A percentile compares a stretch with the other conserved stretches of the same genome.
These are phyloP conservation scores for Ceratobasidium sp. DNA, from an alignment of 1,284 basidiomycete genomes.

Conservation along the genomic window DNA sequence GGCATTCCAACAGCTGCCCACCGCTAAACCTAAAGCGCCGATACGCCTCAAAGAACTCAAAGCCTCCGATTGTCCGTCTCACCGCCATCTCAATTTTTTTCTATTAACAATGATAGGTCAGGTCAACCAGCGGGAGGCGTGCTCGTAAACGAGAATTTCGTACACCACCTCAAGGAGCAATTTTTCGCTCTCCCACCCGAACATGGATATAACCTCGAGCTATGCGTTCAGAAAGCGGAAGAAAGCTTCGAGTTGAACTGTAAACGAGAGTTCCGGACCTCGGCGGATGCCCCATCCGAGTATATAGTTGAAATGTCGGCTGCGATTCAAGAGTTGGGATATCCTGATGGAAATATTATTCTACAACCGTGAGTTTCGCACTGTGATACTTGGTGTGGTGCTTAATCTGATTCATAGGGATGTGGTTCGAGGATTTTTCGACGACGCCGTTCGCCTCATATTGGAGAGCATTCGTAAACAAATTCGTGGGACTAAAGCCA, in stretches of 20 bases:
- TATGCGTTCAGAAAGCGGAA: constrained; percentile 27
- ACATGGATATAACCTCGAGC: constrained; percentile 6
- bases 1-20: background rate
- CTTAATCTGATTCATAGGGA: background rate
- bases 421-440: constrained; percentile 26
- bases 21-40: background rate
- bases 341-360: constrained; percentile 21
- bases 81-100: background rate
- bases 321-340: constrained; percentile 13
- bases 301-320: constrained; percentile 20
- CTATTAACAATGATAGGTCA: background rate
- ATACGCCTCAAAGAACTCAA: constrained; percentile 33
- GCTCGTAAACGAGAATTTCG: constrained; percentile 15
- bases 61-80: constrained; percentile 13
- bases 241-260: constrained; percentile 31
- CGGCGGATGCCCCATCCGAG: background rate
- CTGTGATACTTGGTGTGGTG: background rate
- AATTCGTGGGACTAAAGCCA: constrained; percentile 1
- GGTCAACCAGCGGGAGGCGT: constrained; percentile 26
- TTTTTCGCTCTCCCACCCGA: constrained; percentile 8
- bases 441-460: constrained; percentile 1
- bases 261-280: constrained; percentile 24
- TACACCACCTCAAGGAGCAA: constrained; percentile 10
- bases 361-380: background rate
- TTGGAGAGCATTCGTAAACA: constrained; percentile 20